A percentile compares a stretch with the other conserved stretches of the same genome.
Conservation (phyloP, 768 basidiomycete species). For the Hemileccinum rubropunctum region DNA sequence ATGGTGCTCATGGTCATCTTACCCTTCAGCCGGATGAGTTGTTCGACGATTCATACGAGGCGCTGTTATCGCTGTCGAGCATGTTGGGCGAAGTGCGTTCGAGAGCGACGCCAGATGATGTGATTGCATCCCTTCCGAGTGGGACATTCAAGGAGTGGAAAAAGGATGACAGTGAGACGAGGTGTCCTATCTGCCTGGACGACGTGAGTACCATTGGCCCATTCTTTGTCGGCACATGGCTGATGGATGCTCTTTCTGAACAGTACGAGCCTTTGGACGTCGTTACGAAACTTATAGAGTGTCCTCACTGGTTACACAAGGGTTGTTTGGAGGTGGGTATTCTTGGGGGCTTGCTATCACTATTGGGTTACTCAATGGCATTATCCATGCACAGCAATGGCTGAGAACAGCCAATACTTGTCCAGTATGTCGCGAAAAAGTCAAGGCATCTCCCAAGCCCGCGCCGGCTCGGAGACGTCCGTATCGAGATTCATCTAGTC, state of each 20-base stretch:
- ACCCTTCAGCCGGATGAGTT: constrained; percentile 64
- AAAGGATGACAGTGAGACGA: constrained; percentile 59
- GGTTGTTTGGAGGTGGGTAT: constrained; percentile 65
- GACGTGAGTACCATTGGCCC: constrained; percentile 52
- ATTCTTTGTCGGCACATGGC: neutral
- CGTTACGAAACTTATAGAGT: constrained; percentile 65
- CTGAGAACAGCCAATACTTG: constrained; percentile 72
- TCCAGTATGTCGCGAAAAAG: constrained; percentile 73
- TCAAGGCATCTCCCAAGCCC: constrained; percentile 32
- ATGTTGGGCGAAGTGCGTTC: constrained; percentile 69
- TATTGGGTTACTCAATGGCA: constrained; percentile 1
- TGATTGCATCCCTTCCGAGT: constrained; percentile 58
- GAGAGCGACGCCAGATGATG: constrained; percentile 57
- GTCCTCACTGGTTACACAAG: constrained; percentile 80
- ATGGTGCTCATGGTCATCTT: constrained; percentile 3
- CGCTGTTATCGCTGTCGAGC: constrained; percentile 53
- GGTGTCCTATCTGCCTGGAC: constrained; percentile 84
- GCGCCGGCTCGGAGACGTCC: constrained; percentile 20
- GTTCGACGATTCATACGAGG: constrained; percentile 75
- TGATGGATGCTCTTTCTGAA: constrained; percentile 5
- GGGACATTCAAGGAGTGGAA: constrained; percentile 69
- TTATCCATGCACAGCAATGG: constrained; percentile 60
- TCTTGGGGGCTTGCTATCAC: neutral
- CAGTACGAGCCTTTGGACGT: constrained; percentile 65
- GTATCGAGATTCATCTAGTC: neutral